A percentile compares a stretch with the other conserved stretches of the same genome.
phyloP scores from a whole-genome alignment of 1,139 yeast genomes.

The Scheffersomyces illinoinensis region DNA sequence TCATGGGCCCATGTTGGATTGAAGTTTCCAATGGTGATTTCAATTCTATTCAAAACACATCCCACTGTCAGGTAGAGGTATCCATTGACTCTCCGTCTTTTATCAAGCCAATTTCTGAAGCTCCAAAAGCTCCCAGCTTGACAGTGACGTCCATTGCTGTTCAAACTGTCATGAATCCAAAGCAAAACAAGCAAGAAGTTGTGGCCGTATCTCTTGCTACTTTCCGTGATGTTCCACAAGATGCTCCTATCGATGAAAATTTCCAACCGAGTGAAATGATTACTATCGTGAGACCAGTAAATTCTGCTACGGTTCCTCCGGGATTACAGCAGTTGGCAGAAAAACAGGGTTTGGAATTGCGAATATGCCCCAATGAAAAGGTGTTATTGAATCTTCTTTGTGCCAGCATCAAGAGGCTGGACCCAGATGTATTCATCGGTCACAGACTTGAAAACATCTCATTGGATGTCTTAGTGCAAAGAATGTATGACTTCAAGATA shows the following conservation, averaged over 20 bases:
- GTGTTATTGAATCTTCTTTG: constrained; percentile 72
- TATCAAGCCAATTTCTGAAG: constrained; percentile 48
- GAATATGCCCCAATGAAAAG: constrained; percentile 71
- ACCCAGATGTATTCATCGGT: constrained; percentile 91
- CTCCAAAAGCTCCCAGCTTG: constrained; percentile 58
- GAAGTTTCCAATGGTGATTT: constrained; percentile 68
- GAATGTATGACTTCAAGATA: constrained; percentile 74
- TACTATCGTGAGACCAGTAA: constrained; percentile 78
- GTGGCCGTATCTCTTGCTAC: constrained; percentile 80
- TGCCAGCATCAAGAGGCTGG: constrained; percentile 67
- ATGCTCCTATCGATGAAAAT: constrained; percentile 61
- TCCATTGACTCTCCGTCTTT: constrained; percentile 52
- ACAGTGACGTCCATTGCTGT: constrained; percentile 75
- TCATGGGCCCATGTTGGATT: constrained; percentile 99
- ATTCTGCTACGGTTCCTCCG: constrained; percentile 63
- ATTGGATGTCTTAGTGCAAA: constrained; percentile 76
- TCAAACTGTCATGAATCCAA: constrained; percentile 74
- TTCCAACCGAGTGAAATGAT: constrained; percentile 55
- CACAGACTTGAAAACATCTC: constrained; percentile 81
- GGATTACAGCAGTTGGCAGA: constrained; percentile 65
- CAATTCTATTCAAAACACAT: constrained; percentile 57
- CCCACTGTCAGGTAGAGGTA: constrained; percentile 82
- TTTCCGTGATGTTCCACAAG: constrained; percentile 66
- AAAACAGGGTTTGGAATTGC: constrained; percentile 47
- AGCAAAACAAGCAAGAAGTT: constrained; percentile 79